Conservation (phyloP, 2,329 filamentous ascomycete species). For the Aspergillus viridinutans region DNA sequence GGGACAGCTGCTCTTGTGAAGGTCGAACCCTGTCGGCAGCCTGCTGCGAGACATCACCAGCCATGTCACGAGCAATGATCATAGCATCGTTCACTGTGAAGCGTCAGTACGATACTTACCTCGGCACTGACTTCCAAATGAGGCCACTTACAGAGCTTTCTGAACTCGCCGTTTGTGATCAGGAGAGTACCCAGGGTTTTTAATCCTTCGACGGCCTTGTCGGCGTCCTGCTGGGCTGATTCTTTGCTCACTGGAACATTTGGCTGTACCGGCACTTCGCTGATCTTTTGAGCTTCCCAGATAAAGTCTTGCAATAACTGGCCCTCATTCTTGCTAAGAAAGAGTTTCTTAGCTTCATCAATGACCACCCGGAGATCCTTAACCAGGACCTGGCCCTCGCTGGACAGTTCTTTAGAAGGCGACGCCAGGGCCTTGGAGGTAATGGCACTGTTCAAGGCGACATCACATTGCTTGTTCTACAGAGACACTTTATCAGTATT, state of each 20-base stretch:
- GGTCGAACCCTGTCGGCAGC: constrained; percentile 73
- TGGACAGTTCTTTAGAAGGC: constrained; percentile 72
- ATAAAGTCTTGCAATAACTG: constrained; percentile 95
- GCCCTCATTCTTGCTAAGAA: constrained; percentile 91
- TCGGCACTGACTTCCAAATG: constrained; percentile 9
- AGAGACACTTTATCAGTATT: constrained; percentile 3
- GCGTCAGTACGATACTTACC: constrained; percentile 9
- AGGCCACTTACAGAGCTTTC: constrained; percentile 69
- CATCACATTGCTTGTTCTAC: constrained; percentile 91
- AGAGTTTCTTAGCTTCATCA: constrained; percentile 74
- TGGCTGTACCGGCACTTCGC: constrained; percentile 55
- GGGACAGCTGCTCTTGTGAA: constrained; percentile 67
- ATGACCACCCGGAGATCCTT: constrained; percentile 75
- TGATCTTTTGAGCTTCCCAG: constrained; percentile 81
- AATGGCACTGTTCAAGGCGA: constrained; percentile 86
- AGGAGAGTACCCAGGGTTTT: constrained; percentile 83
- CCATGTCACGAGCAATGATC: constrained; percentile 81
- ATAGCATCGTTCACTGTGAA: constrained; percentile 68
- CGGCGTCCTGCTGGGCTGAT: constrained; percentile 73
- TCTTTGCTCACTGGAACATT: constrained; percentile 69
- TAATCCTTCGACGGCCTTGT: constrained; percentile 77
- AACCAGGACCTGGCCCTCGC: constrained; percentile 76
- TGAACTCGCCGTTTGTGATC: constrained; percentile 94
- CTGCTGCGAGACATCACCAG: constrained; percentile 79
- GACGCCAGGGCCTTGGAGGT: constrained; percentile 63